Evolutionary conservation across 2,329 filamentous ascomycete genomes (phyloP).

Genomic region (Trichoderma pleuroti): DNA sequence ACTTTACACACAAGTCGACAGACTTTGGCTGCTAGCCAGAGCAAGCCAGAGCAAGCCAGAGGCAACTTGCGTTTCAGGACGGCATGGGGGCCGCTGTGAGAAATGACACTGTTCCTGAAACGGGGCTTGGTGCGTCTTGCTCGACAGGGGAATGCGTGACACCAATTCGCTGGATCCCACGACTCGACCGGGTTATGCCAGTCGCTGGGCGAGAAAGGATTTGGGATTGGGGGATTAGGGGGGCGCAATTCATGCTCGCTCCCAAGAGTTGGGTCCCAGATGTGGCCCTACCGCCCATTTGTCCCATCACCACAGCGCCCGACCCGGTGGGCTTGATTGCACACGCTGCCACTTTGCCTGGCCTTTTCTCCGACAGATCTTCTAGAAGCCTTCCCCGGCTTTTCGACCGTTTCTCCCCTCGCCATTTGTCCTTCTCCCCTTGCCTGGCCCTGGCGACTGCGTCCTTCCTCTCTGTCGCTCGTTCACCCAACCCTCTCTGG

Average conservation of each 20-base stretch:
- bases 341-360: slow-evolving; percentile 11
- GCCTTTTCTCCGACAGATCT: slow-evolving; percentile 23
- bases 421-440: slow-evolving; percentile 19
- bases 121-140: slow-evolving; percentile 21
- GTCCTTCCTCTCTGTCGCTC: slow-evolving; percentile 13
- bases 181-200: slow-evolving; percentile 14
- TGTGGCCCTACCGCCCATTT: slow-evolving; percentile 7
- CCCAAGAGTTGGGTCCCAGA: slow-evolving; percentile 4
- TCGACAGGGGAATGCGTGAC: slow-evolving; percentile 17
- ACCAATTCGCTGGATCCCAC: slow-evolving; percentile 18
- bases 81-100: slow-evolving; percentile 27
- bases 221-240: slow-evolving; percentile 13
- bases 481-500: slow-evolving; percentile 2
- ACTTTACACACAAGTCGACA: slow-evolving; percentile 1
- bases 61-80: slow-evolving; percentile 29
- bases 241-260: slow-evolving; percentile 11
- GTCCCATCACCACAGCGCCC: slow-evolving; percentile 14
- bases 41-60: slow-evolving; percentile 4
- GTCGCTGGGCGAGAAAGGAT: slow-evolving; percentile 16
- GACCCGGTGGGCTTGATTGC: slow-evolving; percentile 12
- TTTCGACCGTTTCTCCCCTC: slow-evolving; percentile 19
- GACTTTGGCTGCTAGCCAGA: slow-evolving; percentile 12
- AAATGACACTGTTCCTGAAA: slow-evolving; percentile 32
- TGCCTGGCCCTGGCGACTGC: slow-evolving; percentile 20
- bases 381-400: slow-evolving; percentile 23